Conservation (phyloP, 805 yeast species). For the Candida montana region DNA sequence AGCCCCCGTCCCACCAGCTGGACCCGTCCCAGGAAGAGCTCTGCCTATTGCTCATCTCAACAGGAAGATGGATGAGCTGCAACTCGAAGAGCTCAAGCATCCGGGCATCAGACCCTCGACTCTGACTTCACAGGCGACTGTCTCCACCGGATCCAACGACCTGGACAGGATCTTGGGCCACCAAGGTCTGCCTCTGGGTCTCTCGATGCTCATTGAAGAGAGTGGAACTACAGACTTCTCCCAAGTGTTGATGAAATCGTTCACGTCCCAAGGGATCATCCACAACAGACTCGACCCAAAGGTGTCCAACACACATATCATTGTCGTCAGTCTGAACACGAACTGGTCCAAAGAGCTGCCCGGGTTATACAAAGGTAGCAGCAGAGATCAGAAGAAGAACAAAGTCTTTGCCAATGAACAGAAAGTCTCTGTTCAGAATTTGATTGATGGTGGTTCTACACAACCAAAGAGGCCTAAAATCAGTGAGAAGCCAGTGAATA, state of each 20-base stretch:
- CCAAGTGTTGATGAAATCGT: slow-evolving; percentile 59
- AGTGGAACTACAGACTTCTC: slow-evolving; percentile 85
- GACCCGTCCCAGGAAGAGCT: slow-evolving; percentile 10
- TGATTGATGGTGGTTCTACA: slow-evolving; percentile 33
- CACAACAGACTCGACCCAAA: slow-evolving; percentile 49
- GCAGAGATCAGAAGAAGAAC: slow-evolving; percentile 60
- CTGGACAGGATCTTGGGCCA: slow-evolving; percentile 72
- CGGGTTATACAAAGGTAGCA: slow-evolving; percentile 66
- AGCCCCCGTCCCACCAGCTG: slow-evolving; percentile 12
- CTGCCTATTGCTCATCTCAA: slow-evolving; percentile 1
- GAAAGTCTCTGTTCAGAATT: slow-evolving; percentile 63
- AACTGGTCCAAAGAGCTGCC: slow-evolving; percentile 70
- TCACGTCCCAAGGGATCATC: slow-evolving; percentile 70
- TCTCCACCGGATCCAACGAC: slow-evolving; percentile 77
- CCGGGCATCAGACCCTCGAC: slow-evolving; percentile 72
- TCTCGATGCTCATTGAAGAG: slow-evolving; percentile 69
- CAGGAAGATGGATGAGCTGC: slow-evolving; percentile 8
- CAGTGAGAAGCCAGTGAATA: slow-evolving; percentile 1
- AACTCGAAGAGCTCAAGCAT: slow-evolving; percentile 17
- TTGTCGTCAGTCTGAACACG: slow-evolving; percentile 55
- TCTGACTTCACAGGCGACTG: slow-evolving; percentile 64
- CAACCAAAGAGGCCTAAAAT: slow-evolving; percentile 8
- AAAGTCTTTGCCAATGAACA: slow-evolving; percentile 51
- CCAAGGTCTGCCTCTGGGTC: slow-evolving; percentile 81
- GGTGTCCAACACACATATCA: slow-evolving; percentile 47